Conservation (phyloP, 352 stramenopile species). For the Thalassiosira mediterranea region DNA sequence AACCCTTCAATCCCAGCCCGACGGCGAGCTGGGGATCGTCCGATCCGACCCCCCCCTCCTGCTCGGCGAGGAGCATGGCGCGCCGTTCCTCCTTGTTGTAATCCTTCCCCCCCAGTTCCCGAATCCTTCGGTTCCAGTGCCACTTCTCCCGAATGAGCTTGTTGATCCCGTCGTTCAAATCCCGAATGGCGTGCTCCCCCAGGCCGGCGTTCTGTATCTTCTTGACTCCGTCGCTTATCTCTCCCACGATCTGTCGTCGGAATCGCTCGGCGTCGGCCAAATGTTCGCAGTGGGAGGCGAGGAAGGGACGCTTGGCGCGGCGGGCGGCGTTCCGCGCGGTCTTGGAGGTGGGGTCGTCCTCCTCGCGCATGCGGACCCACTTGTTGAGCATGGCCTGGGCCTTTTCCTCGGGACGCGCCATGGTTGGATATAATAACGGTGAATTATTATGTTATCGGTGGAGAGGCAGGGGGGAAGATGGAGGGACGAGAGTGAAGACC, state of each 20-base stretch:
- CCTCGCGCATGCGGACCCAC: constrained; percentile 96
- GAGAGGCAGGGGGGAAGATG: no score
- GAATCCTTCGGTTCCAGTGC: constrained; percentile 84
- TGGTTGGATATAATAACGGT: constrained; percentile 75
- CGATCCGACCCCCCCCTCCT: constrained; percentile 22
- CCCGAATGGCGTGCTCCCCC: constrained; percentile 94
- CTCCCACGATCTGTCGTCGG: constrained; percentile 91
- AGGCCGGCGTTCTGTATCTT: constrained; percentile 97
- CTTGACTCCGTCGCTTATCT: constrained; percentile 93
- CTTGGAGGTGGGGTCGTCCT: constrained; percentile 71
- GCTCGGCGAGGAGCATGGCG: constrained; percentile 58
- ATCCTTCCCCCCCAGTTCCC: constrained; percentile 89
- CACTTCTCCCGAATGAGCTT: constrained; percentile 94
- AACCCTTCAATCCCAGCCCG: constrained; percentile 82
- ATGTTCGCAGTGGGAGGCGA: constrained; percentile 92
- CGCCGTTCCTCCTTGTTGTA: constrained; percentile 89
- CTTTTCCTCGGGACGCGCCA: constrained; percentile 98
- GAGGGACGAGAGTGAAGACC: no score
- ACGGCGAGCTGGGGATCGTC: constrained; percentile 84
- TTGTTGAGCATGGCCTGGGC: constrained; percentile 97
- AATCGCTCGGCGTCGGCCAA: constrained; percentile 92
- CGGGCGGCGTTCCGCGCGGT: constrained; percentile 18
- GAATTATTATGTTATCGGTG: no score
- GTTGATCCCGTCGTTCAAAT: constrained; percentile 99
- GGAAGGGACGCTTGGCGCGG: constrained; percentile 85